Evolutionary conservation across 2,329 filamentous ascomycete species (phyloP), one percentile per base, ranked within the genome.

Genomic region (Neurospora crassa): DNA sequence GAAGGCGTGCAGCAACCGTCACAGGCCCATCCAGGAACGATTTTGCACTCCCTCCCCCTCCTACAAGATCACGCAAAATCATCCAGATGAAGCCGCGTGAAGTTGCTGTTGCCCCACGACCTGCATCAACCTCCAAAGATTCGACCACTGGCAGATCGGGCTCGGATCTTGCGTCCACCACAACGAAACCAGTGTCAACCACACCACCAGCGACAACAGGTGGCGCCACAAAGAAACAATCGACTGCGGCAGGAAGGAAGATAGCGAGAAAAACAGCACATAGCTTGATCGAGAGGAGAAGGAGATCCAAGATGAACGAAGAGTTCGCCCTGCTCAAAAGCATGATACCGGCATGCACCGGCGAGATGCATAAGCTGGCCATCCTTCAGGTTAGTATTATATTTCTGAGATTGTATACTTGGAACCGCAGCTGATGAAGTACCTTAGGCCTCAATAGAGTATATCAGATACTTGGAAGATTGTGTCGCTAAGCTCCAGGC

Each of bases 251-350:
- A 0, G 94, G 94, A n/a, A 88, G 94, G 71, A 98, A 97, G 84
- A 96, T 96, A 75, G 94, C 96, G 6, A 88, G 96, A 75, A 98
- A 97, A 83, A 98, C 95, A 1, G 96, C 96, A 12, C 96, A 99
- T 79, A 97, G 94, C 78, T 82, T 98, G 75, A 99, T 98, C 76
- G 96, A 99, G 83, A 86, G 96, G 67, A 85, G 95, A 71, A 85
- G 96, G 76, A 86, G 96, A 73, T 97, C 93, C 14, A 99, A 98
- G 84, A 99, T 98, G 95, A 98, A 99, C 76, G 95, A 98, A 80
- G 96, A 98, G 82, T 98, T 98, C 82, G 92, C 90, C 1, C 91
- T 96, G 18, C 83, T 98, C 75, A 98, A 98, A 82, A 88, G 91
- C 77, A 94, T 99, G 92, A 96, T 98, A 71, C 96, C 96, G 0